These are phyloP conservation scores for Scenedesmus sp. DNA, from an alignment of 163 green algal species.

Conservation along the genomic window DNA sequence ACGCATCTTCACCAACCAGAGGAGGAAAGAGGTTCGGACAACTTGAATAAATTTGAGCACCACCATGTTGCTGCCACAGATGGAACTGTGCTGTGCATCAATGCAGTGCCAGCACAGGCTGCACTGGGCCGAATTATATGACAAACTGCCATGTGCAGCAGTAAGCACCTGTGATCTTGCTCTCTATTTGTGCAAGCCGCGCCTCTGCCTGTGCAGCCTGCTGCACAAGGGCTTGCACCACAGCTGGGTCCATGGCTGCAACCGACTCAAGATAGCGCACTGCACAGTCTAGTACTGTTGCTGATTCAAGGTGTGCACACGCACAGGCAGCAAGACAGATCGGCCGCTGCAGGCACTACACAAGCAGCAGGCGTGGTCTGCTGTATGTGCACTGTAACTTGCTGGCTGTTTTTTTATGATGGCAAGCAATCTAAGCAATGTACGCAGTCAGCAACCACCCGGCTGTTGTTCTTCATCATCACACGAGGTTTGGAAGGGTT, in stretches of 20 bases:
- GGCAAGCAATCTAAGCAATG: no score
- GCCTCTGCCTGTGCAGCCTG: constrained; percentile 36
- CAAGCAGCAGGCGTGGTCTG: neutral
- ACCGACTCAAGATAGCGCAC: neutral
- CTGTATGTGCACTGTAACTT: neutral
- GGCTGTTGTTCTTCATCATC: neutral
- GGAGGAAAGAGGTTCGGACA: no score
- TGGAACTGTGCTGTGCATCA: neutral
- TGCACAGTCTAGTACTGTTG: no score
- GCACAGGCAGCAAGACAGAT: neutral
- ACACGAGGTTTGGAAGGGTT: neutral
- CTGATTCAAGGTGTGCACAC: no score
- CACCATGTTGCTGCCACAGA: no score
- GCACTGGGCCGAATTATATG: neutral
- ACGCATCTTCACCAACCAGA: no score
- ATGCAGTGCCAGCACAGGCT: neutral
- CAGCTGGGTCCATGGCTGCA: constrained; percentile 28
- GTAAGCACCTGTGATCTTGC: constrained; percentile 24
- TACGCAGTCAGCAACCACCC: neutral
- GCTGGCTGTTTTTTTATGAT: neutral
- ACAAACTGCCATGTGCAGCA: neutral
- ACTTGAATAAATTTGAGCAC: no score
- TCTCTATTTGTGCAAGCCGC: constrained; percentile 33
- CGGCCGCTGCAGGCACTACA: constrained; percentile 11
- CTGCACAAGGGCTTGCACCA: constrained; percentile 31